phyloP scores from a whole-genome alignment of 306 rosid species.

The Malus orientalis region DNA sequence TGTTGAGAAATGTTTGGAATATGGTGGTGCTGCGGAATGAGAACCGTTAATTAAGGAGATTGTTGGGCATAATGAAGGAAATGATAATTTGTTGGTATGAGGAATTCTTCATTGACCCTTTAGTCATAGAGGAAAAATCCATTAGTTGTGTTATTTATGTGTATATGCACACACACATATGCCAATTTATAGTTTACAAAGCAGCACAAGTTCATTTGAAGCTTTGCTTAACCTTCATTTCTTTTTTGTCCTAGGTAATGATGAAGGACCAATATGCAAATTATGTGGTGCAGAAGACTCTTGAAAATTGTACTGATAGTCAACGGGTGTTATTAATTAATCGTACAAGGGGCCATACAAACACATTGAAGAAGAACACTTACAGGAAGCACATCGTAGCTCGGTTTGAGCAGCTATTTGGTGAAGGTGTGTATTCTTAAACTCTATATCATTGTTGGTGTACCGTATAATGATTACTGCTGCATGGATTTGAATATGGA shows the following conservation, averaged over 20 bases:
- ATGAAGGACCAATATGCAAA: slow-evolving; percentile 62
- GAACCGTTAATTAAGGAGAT: slow-evolving; percentile 29
- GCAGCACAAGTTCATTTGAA: not conserved
- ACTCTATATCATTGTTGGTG: not conserved
- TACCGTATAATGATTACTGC: not conserved
- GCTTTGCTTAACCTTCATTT: not conserved
- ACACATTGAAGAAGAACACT: slow-evolving; percentile 73
- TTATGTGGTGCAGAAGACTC: slow-evolving; percentile 63
- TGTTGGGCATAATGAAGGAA: slow-evolving; percentile 32
- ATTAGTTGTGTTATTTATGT: not conserved
- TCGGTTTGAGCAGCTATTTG: slow-evolving; percentile 45
- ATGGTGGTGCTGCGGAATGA: slow-evolving; percentile 25
- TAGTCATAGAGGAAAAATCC: not conserved
- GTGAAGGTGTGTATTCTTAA: slow-evolving; percentile 26
- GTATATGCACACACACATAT: not conserved
- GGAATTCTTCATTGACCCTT: not conserved
- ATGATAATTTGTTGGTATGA: slow-evolving; percentile 38
- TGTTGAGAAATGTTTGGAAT: slow-evolving; percentile 39
- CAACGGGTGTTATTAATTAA: slow-evolving; percentile 37
- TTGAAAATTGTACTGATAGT: slow-evolving; percentile 53
- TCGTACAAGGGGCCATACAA: slow-evolving; percentile 45
- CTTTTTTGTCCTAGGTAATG: slow-evolving; percentile 36
- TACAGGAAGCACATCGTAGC: slow-evolving; percentile 70
- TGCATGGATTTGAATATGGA: not conserved
- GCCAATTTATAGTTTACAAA: not conserved